A percentile compares a stretch with the other conserved stretches of the same genome.
Evolutionary conservation across 371 early-diverging fungal species (phyloP).

Genomic region (Capniomyces stellatus): DNA sequence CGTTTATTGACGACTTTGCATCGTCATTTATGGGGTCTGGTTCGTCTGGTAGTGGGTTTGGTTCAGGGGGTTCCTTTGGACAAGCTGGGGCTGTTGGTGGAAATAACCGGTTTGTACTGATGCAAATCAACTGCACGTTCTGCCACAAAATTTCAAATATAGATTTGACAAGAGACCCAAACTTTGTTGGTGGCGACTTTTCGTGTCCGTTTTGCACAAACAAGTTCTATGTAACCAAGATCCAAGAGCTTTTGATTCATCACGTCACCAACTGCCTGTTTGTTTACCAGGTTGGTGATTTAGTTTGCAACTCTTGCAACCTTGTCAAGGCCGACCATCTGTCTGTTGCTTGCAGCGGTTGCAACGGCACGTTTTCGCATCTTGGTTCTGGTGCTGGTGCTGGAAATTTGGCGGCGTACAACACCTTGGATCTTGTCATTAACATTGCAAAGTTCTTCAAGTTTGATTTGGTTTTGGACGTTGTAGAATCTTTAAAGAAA

Average conservation of each 20-base stretch:
- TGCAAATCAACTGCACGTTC: constrained; percentile 68
- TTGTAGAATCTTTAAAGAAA: no score
- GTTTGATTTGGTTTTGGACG: neutral
- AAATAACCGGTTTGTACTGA: constrained; percentile 51
- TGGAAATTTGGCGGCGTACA: neutral
- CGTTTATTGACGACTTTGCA: constrained; percentile 31
- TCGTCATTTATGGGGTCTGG: neutral
- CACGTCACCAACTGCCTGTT: constrained; percentile 38
- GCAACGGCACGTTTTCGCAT: no score
- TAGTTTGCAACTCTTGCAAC: constrained; percentile 63
- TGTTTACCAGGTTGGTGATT: constrained; percentile 70
- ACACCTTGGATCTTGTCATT: neutral
- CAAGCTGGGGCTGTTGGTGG: constrained; percentile 32
- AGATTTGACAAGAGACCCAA: constrained; percentile 71
- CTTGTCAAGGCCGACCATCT: constrained; percentile 59
- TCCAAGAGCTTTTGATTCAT: constrained; percentile 60
- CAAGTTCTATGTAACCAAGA: constrained; percentile 46
- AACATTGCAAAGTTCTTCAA: constrained; percentile 1
- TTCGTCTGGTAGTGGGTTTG: neutral
- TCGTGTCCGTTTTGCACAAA: constrained; percentile 54
- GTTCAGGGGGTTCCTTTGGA: neutral
- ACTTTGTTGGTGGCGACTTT: constrained; percentile 27
- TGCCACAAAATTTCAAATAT: constrained; percentile 70
- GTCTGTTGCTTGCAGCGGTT: constrained; percentile 19
- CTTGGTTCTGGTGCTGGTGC: no score